Conservation (phyloP, 805 yeast species). For the Monosporozyma siamensis region DNA sequence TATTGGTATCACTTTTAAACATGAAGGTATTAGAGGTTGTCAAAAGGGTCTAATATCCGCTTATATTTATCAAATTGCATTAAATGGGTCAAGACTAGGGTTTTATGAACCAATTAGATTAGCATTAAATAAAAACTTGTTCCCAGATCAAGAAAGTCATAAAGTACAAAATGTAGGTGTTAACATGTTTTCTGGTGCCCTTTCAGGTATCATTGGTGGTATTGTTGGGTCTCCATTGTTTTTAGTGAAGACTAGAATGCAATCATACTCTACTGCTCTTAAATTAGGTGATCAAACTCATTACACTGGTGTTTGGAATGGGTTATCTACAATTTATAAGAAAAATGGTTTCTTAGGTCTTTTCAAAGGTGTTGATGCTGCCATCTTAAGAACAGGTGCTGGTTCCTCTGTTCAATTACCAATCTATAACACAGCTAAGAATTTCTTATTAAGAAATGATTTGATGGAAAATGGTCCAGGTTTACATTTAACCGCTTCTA, state of each 20-base stretch:
- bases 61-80: conserved; percentile 78
- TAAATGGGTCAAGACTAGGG: conserved; percentile 92
- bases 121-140: conserved; percentile 43
- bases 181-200: conserved; percentile 71
- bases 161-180: conserved; percentile 42
- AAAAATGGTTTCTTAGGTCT: conserved; percentile 77
- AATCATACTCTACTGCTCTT: conserved; percentile 63
- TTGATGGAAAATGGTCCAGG: conserved; percentile 53
- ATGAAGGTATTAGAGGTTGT: conserved; percentile 80
- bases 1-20: conserved; percentile 52
- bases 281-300: conserved; percentile 89
- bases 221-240: conserved; percentile 84
- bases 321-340: conserved; percentile 49
- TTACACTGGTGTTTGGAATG: conserved; percentile 62
- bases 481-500: conserved; percentile 63
- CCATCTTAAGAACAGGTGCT: conserved; percentile 85
- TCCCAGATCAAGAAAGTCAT: conserved; percentile 43
- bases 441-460: conserved; percentile 44
- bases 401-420: conserved; percentile 96
- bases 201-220: conserved; percentile 86
- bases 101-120: conserved; percentile 83
- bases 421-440: conserved; percentile 71
- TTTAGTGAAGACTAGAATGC: conserved; percentile 92
- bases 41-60: conserved; percentile 90
- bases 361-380: conserved; percentile 90